Conservation (phyloP, 177 flowering plant genomes). For the Vitis hybrid region DNA sequence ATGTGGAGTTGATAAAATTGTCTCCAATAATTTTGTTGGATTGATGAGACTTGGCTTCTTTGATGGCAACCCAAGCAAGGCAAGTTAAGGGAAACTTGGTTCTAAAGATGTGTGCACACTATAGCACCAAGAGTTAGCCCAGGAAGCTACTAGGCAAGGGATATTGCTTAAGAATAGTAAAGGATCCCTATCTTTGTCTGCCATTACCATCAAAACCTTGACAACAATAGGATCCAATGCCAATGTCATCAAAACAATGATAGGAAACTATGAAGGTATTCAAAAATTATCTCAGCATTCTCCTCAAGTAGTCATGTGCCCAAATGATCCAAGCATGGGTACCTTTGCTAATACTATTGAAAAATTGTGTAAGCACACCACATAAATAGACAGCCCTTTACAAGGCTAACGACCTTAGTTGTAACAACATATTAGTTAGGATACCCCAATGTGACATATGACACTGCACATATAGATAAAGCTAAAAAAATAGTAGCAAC, state of each 20-base stretch:
- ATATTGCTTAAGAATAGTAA: conserved; percentile 72
- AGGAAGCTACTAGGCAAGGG: conserved; percentile 92
- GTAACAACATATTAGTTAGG: conserved; percentile 57
- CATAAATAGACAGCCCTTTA: conserved; percentile 86
- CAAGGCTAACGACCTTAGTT: conserved; percentile 67
- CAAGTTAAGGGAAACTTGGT: conserved; percentile 69
- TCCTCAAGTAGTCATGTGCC: too few species aligned
- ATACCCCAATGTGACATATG: conserved; percentile 65
- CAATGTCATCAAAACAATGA: conserved; percentile 87
- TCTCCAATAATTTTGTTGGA: conserved; percentile 75
- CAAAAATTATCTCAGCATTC: neutral
- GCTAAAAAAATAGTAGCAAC: conserved; percentile 62
- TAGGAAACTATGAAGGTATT: conserved; percentile 91
- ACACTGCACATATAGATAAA: conserved; percentile 49
- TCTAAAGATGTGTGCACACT: conserved; percentile 85
- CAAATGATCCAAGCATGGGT: neutral
- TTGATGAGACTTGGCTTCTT: conserved; percentile 90
- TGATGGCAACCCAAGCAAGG: conserved; percentile 82
- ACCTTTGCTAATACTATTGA: neutral
- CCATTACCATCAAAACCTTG: conserved; percentile 56
- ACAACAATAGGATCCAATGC: conserved; percentile 98
- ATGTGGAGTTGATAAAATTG: conserved; percentile 52
- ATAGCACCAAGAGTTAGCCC: conserved; percentile 73
- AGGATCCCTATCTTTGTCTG: conserved; percentile 69
- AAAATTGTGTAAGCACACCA: conserved; percentile 56